phyloP scores from a whole-genome alignment of 2,329 filamentous ascomycete genomes.

The Aureobasidium mangrovei region DNA sequence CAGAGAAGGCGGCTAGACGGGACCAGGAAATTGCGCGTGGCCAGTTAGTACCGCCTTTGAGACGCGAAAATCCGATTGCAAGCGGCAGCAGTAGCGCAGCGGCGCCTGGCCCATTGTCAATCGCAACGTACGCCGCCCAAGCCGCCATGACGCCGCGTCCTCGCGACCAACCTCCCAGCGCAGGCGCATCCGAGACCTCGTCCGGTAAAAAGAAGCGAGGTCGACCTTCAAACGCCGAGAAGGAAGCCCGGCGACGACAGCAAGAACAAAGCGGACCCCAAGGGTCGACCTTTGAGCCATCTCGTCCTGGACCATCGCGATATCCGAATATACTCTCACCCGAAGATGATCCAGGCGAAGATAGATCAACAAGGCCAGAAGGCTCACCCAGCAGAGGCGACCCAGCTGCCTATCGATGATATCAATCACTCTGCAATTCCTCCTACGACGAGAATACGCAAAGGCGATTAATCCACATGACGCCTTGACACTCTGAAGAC shows the following conservation, averaged over 20 bases:
- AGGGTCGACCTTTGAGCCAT: not conserved
- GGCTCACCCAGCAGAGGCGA: not conserved
- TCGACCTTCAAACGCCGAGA: conserved; percentile 20
- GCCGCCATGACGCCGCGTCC: conserved; percentile 3
- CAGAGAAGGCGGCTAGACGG: conserved; percentile 37
- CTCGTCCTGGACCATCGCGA: not conserved
- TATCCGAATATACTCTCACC: conserved; percentile 14
- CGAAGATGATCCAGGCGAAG: not conserved
- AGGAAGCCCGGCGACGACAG: not conserved
- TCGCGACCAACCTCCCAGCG: conserved; percentile 2
- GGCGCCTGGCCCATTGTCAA: not conserved
- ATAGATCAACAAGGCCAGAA: not conserved
- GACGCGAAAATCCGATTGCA: not conserved
- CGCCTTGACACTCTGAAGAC: not conserved
- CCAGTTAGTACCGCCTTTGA: conserved; percentile 31
- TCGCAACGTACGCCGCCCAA: conserved; percentile 7
- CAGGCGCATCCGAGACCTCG: conserved; percentile 21
- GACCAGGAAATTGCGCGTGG: conserved; percentile 32
- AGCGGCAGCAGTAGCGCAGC: not conserved
- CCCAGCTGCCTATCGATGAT: not conserved
- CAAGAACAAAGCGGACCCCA: not conserved
- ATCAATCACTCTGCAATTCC: not conserved
- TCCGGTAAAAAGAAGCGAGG: conserved; percentile 26
- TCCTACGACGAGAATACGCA: not conserved
- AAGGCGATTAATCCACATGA: not conserved